These are phyloP conservation scores for Saccharomyces hybrid DNA, from an alignment of 1,139 yeast genomes.

Conservation along the genomic window DNA sequence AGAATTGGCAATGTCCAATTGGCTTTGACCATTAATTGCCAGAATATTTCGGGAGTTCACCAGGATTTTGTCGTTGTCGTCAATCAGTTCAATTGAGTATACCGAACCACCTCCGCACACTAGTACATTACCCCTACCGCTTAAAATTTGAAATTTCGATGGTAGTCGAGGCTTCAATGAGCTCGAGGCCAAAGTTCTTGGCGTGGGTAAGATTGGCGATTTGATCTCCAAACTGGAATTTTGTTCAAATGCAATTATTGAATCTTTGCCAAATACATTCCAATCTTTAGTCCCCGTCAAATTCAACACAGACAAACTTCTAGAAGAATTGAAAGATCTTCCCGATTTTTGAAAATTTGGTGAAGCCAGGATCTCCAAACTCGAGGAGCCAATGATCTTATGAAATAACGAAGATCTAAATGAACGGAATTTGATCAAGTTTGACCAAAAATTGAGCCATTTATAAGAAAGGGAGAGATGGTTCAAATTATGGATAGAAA, in stretches of 20 bases:
- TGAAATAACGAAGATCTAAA: conserved; percentile 17
- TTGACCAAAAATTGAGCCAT: conserved; percentile 21
- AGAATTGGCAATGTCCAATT: conserved; percentile 21
- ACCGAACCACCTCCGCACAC: conserved; percentile 28
- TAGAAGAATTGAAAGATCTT: conserved; percentile 9
- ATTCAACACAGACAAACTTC: conserved; percentile 24
- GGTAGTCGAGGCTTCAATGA: conserved; percentile 8
- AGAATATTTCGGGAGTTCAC: conserved; percentile 26
- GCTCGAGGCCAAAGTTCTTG: conserved; percentile 6
- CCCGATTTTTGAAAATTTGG: conserved; percentile 11
- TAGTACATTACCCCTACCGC: conserved; percentile 30
- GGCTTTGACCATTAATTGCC: conserved; percentile 27
- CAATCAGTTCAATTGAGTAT: conserved; percentile 23
- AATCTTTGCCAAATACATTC: conserved; percentile 27
- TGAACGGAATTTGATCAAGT: conserved; percentile 14
- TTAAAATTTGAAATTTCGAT: conserved; percentile 17
- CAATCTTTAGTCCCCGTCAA: conserved; percentile 29
- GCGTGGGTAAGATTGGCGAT: conserved; percentile 10
- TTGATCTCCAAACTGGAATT: conserved; percentile 24
- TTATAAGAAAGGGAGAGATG: conserved; percentile 15
- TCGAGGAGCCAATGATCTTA: conserved; percentile 15
- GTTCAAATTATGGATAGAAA: conserved; percentile 13
- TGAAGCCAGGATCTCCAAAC: conserved; percentile 18
- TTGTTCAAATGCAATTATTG: conserved; percentile 25
- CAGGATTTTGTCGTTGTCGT: conserved; percentile 22